Conservation (phyloP, 2,329 filamentous ascomycete genomes). For the Penicillium sp. region DNA sequence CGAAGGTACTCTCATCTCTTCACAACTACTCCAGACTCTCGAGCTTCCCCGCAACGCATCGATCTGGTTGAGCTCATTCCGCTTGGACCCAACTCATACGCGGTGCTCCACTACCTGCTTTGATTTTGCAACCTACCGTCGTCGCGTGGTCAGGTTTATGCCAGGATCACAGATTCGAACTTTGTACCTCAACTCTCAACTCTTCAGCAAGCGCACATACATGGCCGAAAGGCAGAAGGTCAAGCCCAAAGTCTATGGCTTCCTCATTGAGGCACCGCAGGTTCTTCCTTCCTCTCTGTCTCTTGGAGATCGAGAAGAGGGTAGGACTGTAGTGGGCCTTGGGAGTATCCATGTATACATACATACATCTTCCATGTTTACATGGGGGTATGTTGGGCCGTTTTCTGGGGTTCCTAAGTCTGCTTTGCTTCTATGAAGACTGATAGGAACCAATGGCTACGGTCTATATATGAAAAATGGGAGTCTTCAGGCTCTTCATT, state of each 20-base stretch:
- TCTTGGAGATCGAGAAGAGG: not conserved
- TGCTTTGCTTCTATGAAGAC: conserved; percentile 43
- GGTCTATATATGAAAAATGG: conserved; percentile 25
- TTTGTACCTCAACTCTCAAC: not conserved
- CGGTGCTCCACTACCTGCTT: not conserved
- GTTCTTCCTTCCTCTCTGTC: not conserved
- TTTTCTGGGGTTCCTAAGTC: conserved; percentile 42
- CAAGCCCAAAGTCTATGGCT: not conserved
- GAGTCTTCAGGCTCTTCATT: not conserved
- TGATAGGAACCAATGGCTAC: conserved; percentile 45
- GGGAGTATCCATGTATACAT: not conserved
- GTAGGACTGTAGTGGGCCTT: not conserved
- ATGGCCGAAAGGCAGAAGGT: not conserved
- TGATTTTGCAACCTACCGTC: not conserved
- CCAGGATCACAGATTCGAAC: not conserved
- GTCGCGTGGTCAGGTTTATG: not conserved
- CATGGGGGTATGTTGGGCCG: conserved; percentile 20
- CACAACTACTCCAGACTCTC: not conserved
- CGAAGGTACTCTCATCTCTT: conserved; percentile 24
- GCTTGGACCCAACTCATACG: conserved; percentile 1
- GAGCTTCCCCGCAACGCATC: not conserved
- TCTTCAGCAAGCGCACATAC: not conserved
- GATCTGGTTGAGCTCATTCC: not conserved
- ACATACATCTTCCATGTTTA: not conserved
- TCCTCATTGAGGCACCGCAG: not conserved